Percentiles rank a stretch among this genome's conserved stretches.
Conservation (phyloP, 768 basidiomycete species). For the Podaxis rugospora region DNA sequence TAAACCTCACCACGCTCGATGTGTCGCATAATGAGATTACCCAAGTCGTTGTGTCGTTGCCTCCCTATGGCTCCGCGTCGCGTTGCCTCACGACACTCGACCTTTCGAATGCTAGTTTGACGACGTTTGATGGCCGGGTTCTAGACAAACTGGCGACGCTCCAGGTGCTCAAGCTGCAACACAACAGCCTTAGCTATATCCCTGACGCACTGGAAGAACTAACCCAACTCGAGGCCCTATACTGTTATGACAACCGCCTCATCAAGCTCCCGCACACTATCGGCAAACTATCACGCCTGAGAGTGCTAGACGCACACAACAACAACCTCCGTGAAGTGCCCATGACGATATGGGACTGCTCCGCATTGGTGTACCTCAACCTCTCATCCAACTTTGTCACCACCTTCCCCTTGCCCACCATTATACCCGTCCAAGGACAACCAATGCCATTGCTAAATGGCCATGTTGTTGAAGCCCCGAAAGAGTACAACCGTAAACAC, state of each 20-base stretch:
- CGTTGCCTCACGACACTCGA: constrained; percentile 32
- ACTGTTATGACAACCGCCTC: constrained; percentile 90
- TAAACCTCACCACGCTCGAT: constrained; percentile 60
- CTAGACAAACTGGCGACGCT: constrained; percentile 73
- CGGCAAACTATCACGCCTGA: constrained; percentile 70
- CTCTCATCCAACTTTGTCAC: constrained; percentile 82
- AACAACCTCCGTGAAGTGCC: constrained; percentile 83
- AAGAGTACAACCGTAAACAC: constrained; percentile 19
- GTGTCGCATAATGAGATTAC: constrained; percentile 90
- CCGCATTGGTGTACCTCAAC: constrained; percentile 68
- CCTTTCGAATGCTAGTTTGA: constrained; percentile 33
- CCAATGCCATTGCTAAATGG: neutral
- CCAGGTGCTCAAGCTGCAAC: constrained; percentile 67
- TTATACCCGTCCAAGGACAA: constrained; percentile 4
- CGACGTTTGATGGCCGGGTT: constrained; percentile 68
- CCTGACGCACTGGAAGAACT: constrained; percentile 83
- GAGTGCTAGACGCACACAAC: constrained; percentile 82
- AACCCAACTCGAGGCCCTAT: constrained; percentile 62
- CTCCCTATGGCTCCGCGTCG: constrained; percentile 35
- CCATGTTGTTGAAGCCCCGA: neutral
- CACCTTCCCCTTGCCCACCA: constrained; percentile 2
- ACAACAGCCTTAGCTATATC: constrained; percentile 81
- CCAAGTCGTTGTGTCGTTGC: constrained; percentile 57
- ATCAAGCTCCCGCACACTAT: constrained; percentile 71
- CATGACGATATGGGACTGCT: constrained; percentile 77